Evolutionary conservation across 2,329 filamentous ascomycete species (phyloP).

Genomic region (Didymella pinodella): DNA sequence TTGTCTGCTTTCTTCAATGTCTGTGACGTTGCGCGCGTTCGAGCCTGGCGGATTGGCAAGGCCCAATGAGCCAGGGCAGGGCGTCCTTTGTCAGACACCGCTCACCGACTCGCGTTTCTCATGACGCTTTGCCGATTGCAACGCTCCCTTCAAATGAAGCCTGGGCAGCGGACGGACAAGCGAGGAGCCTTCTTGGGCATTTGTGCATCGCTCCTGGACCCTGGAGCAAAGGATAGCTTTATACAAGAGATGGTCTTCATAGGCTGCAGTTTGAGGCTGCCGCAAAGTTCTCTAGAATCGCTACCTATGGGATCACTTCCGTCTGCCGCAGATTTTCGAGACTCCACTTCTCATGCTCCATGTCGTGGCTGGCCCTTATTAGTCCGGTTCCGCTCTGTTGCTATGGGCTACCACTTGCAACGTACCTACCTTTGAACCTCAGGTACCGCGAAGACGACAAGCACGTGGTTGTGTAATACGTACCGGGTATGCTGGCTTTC

Average conservation of each 20-base stretch:
- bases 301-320: slow-evolving; percentile 38
- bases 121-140: slow-evolving; percentile 7
- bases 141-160: background rate
- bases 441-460: slow-evolving; percentile 28
- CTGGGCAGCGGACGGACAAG: background rate
- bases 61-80: slow-evolving; percentile 14
- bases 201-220: slow-evolving; percentile 33
- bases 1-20: slow-evolving; percentile 11
- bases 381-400: slow-evolving; percentile 29
- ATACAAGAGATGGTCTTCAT: slow-evolving; percentile 22
- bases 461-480: slow-evolving; percentile 39
- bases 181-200: slow-evolving; percentile 32
- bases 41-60: slow-evolving; percentile 9
- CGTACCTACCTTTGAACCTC: slow-evolving; percentile 22
- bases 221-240: slow-evolving; percentile 11
- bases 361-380: slow-evolving; percentile 45
- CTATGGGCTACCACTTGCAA: slow-evolving; percentile 20
- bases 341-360: slow-evolving; percentile 26
- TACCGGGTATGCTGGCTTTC: slow-evolving; percentile 23
- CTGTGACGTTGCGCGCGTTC: slow-evolving; percentile 23
- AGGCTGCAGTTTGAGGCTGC: slow-evolving; percentile 25
- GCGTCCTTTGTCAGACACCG: slow-evolving; percentile 20
- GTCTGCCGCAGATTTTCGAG: slow-evolving; percentile 24
- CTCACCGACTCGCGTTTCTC: slow-evolving; percentile 34
- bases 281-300: slow-evolving; percentile 17